These are phyloP conservation scores for Neofusicoccum kwambonambiense DNA, from an alignment of 2,329 filamentous ascomycete species.

Conservation along the genomic window DNA sequence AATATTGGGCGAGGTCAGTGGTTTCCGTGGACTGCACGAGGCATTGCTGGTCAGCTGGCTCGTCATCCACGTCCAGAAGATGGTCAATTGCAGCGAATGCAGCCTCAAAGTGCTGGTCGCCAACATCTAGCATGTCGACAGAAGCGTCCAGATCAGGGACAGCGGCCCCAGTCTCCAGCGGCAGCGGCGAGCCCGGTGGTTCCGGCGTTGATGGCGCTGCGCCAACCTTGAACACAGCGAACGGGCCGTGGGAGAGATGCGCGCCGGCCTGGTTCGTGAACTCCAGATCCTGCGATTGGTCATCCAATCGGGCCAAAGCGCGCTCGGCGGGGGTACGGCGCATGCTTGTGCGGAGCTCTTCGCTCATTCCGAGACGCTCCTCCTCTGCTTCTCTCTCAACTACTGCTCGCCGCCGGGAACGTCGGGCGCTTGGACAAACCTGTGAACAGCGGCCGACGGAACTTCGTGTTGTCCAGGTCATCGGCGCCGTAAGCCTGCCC, in stretches of 20 bases:
- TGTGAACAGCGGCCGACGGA: slow-evolving; percentile 20
- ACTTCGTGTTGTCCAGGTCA: neutral
- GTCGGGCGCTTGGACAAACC: neutral
- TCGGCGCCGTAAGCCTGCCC: slow-evolving; percentile 1
- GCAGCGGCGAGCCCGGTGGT: too few relatives aligned
- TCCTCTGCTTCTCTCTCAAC: neutral
- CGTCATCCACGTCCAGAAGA: neutral
- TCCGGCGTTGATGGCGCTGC: too few relatives aligned
- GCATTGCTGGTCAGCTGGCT: neutral
- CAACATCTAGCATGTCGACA: neutral
- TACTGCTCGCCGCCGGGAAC: neutral
- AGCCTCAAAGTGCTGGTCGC: neutral
- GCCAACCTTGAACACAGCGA: neutral
- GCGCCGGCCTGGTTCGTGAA: neutral
- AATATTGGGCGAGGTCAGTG: neutral
- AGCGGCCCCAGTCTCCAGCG: too few relatives aligned
- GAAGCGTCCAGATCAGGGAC: neutral
- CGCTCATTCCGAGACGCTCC: neutral
- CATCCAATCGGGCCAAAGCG: neutral
- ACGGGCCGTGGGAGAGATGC: neutral
- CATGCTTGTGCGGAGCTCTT: neutral
- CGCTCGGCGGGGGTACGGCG: neutral
- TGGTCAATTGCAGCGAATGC: neutral
- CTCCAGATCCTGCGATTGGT: neutral
- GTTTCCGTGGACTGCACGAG: too few relatives aligned